These are phyloP conservation scores for Puccinia coronata DNA, from an alignment of 1,284 basidiomycete species.

Conservation along the genomic window DNA sequence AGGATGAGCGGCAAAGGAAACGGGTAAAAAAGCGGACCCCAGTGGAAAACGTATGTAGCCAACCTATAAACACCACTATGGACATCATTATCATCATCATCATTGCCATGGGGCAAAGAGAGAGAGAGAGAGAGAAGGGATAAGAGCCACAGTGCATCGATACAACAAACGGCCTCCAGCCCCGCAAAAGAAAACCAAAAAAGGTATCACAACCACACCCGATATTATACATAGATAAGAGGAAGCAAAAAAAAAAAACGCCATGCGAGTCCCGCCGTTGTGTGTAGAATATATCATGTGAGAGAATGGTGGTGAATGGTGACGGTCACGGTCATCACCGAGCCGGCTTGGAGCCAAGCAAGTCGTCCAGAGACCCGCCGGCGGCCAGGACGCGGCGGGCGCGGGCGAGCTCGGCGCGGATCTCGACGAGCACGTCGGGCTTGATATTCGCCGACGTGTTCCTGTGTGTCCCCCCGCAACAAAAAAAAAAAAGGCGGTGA, in stretches of 20 bases:
- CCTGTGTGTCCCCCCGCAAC: background rate
- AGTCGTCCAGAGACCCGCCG: background rate
- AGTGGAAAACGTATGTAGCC: no score
- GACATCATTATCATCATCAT: no score
- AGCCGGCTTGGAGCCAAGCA: background rate
- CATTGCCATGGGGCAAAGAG: background rate
- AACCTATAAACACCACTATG: no score
- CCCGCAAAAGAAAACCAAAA: background rate
- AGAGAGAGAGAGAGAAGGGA: background rate
- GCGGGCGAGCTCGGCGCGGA: background rate
- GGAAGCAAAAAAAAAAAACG: no score
- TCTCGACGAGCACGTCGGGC: background rate
- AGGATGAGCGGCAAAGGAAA: no score
- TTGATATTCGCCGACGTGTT: constrained; percentile 32
- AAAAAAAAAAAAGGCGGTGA: background rate
- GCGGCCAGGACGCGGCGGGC: background rate
- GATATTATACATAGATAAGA: no score
- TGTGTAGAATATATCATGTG: no score
- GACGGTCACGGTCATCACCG: no score
- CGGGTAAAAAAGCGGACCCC: no score
- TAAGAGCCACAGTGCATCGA: background rate
- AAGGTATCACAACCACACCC: background rate
- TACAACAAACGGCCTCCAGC: background rate
- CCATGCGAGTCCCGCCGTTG: no score
- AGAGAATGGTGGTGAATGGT: no score